These are phyloP conservation scores for Melanopsichium pennsylvanicum DNA, from an alignment of 1,284 basidiomycete species.

Conservation along the genomic window DNA sequence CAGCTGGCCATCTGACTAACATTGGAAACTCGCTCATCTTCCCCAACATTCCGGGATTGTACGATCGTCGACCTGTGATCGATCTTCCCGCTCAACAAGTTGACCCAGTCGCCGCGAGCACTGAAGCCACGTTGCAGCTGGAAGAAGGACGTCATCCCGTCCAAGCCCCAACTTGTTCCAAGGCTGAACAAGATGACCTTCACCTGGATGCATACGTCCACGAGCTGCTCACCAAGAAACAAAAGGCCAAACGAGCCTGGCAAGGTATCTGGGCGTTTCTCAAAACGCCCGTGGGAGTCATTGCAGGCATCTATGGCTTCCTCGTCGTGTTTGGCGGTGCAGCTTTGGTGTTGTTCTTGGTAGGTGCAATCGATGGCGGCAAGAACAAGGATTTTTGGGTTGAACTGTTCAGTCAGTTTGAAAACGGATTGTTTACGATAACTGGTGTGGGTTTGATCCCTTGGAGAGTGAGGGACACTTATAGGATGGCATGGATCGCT, in stretches of 20 bases:
- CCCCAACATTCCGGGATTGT: conserved; percentile 70
- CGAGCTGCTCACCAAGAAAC: conserved; percentile 35
- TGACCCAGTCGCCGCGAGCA: conserved; percentile 7
- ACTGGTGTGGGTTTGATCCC: conserved; percentile 74
- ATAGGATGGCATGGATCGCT: conserved; percentile 77
- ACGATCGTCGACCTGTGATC: conserved; percentile 74
- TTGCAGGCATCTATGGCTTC: conserved; percentile 82
- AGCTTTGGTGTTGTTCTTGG: conserved; percentile 40
- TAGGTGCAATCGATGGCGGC: conserved; percentile 35
- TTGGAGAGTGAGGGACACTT: conserved; percentile 78
- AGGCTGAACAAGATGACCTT: conserved; percentile 28
- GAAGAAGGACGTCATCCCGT: conserved; percentile 19
- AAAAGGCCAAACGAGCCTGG: conserved; percentile 71
- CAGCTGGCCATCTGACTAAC: conserved; percentile 75
- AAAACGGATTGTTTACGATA: conserved; percentile 80
- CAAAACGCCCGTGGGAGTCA: conserved; percentile 76
- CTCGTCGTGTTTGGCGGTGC: conserved; percentile 47
- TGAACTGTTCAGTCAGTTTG: conserved; percentile 80
- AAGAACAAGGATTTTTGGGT: conserved; percentile 69
- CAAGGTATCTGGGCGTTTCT: conserved; percentile 82
- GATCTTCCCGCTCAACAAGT: conserved; percentile 67
- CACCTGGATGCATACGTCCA: conserved; percentile 46
- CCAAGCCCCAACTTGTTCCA: neutral
- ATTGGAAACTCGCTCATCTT: conserved; percentile 79
- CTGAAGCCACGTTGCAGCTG: conserved; percentile 25